Percentiles rank a stretch among this genome's conserved stretches.
These are phyloP conservation scores for Xylaria multiplex DNA, from an alignment of 2,329 filamentous ascomycete species.

Conservation along the genomic window DNA sequence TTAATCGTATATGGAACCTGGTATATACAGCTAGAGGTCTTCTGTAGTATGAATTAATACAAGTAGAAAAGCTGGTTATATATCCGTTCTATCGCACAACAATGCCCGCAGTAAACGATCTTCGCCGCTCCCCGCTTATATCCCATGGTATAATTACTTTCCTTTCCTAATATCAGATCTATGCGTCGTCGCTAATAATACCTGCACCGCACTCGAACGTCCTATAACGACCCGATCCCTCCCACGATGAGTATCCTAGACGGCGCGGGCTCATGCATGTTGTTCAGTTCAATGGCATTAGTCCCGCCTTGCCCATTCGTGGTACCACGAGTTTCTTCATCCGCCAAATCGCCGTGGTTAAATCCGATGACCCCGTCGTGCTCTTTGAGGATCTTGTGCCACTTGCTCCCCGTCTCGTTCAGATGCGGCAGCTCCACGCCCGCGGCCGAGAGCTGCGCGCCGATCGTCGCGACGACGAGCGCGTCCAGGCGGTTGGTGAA, in stretches of 20 bases:
- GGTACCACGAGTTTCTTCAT: background rate
- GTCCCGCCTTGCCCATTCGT: background rate
- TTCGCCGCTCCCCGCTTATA: background rate
- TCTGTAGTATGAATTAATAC: too few relatives aligned
- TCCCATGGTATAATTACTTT: background rate
- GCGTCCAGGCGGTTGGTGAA: constrained; percentile 11
- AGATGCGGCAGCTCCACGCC: constrained; percentile 1
- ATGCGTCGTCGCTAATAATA: background rate
- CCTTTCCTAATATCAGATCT: background rate
- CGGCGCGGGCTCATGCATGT: background rate
- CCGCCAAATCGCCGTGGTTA: constrained; percentile 4
- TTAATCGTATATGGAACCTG: too few relatives aligned
- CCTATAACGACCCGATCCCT: background rate
- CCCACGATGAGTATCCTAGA: background rate
- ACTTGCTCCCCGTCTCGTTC: background rate
- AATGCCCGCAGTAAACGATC: background rate
- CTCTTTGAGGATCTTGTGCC: background rate
- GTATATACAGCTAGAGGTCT: too few relatives aligned
- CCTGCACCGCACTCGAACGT: too few relatives aligned
- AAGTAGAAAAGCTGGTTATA: too few relatives aligned
- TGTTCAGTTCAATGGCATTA: background rate
- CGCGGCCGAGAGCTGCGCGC: constrained; percentile 8
- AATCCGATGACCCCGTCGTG: constrained; percentile 15
- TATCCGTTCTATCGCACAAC: background rate
- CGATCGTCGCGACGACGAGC: constrained; percentile 10